Conservation (phyloP, 1,284 basidiomycete genomes). For the Lentinus polychrous region DNA sequence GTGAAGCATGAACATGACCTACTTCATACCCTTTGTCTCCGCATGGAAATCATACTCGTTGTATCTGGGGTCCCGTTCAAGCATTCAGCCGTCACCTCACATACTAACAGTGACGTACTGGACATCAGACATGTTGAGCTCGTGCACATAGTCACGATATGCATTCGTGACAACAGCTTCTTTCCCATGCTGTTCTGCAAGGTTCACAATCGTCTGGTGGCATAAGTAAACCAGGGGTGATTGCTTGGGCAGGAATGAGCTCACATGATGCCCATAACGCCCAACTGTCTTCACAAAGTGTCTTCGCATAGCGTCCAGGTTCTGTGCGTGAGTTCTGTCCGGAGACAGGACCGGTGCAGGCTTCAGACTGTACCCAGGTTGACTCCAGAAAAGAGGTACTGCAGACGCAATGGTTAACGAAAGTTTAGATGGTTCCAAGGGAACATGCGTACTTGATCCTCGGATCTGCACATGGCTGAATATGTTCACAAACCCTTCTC, state of each 20-base stretch:
- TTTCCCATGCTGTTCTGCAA: constrained; percentile 88
- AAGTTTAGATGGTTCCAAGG: constrained; percentile 7
- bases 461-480: constrained; percentile 87
- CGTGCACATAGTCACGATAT: constrained; percentile 66
- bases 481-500: constrained; percentile 65
- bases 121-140: constrained; percentile 56
- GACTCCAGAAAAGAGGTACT: constrained; percentile 90
- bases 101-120: constrained; percentile 33
- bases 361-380: constrained; percentile 80
- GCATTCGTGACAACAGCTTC: constrained; percentile 77
- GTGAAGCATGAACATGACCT: constrained; percentile 21
- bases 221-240: neutral
- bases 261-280: constrained; percentile 74
- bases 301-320: constrained; percentile 60
- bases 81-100: too few relatives aligned
- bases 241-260: constrained; percentile 13
- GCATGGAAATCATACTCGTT: constrained; percentile 86
- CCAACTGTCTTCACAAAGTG: constrained; percentile 71
- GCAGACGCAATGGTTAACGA: constrained; percentile 2
- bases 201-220: constrained; percentile 71
- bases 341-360: constrained; percentile 75
- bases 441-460: constrained; percentile 61
- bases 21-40: constrained; percentile 90
- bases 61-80: constrained; percentile 31
- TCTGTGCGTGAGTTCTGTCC: constrained; percentile 71